phyloP scores from a whole-genome alignment of 1,284 basidiomycete species.

The Chalciporus sp. region DNA sequence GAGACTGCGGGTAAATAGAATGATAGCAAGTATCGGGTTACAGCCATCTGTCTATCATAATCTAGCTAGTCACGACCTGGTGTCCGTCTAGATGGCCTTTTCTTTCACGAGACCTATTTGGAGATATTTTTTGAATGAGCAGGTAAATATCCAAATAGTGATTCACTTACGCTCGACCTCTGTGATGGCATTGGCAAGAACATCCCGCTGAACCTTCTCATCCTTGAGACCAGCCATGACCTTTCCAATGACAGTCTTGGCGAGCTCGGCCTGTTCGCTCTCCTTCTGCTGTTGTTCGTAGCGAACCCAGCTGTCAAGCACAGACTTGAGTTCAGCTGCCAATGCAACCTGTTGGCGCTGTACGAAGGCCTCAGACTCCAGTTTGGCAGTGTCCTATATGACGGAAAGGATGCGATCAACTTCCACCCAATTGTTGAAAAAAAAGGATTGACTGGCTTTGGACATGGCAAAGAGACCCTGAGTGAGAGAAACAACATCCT shows the following conservation, averaged over 20 bases:
- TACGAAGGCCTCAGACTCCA: constrained; percentile 91
- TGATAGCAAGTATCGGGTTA: constrained; percentile 10
- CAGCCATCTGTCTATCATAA: constrained; percentile 22
- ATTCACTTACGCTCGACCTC: constrained; percentile 89
- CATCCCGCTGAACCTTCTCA: constrained; percentile 92
- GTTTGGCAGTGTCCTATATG: constrained; percentile 83
- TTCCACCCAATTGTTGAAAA: background rate
- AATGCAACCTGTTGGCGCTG: constrained; percentile 89
- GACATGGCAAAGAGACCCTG: constrained; percentile 91
- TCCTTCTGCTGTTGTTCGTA: constrained; percentile 97
- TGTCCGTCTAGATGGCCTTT: constrained; percentile 58
- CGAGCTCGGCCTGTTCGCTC: constrained; percentile 91
- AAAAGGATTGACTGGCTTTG: constrained; percentile 57
- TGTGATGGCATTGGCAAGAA: constrained; percentile 81
- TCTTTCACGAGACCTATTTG: constrained; percentile 65
- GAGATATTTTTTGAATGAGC: constrained; percentile 13
- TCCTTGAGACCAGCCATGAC: constrained; percentile 84
- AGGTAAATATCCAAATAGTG: background rate
- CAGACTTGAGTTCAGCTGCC: constrained; percentile 89
- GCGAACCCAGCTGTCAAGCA: constrained; percentile 98
- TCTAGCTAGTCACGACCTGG: constrained; percentile 26
- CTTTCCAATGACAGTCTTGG: constrained; percentile 85
- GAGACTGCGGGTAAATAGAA: background rate
- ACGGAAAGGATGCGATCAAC: background rate
- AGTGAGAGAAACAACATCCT: constrained; percentile 91